Evolutionary conservation across 495 filamentous ascomycete genomes (phyloP).

Genomic region (Hyaloscypha bicolor): DNA sequence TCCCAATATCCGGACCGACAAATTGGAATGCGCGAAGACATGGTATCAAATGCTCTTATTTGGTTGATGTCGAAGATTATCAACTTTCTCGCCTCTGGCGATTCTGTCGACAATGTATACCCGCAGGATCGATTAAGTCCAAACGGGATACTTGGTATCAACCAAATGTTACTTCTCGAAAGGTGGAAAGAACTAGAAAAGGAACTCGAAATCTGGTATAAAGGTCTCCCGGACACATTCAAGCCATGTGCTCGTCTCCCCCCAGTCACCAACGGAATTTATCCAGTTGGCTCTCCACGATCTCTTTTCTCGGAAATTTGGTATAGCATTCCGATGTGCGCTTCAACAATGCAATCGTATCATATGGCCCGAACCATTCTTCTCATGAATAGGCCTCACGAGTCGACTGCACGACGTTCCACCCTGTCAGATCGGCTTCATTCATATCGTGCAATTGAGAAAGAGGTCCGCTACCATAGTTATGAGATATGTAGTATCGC

Average conservation of each 20-base stretch:
- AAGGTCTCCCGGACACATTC: conserved; percentile 60
- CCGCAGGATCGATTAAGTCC: conserved; percentile 39
- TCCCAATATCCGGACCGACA: conserved; percentile 50
- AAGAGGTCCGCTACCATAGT: conserved; percentile 57
- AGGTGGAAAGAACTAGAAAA: conserved; percentile 57
- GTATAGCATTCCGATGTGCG: conserved; percentile 65
- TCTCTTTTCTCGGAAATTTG: conserved; percentile 59
- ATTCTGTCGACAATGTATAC: conserved; percentile 40
- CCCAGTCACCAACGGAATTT: conserved; percentile 35
- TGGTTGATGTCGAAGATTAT: conserved; percentile 66
- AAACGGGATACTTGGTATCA: conserved; percentile 47
- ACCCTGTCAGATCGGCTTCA: conserved; percentile 54
- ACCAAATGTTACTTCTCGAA: conserved; percentile 55
- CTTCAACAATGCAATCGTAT: conserved; percentile 65
- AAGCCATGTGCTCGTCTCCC: conserved; percentile 49
- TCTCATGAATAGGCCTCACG: conserved; percentile 62
- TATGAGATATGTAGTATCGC: conserved; percentile 61
- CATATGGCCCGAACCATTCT: conserved; percentile 66
- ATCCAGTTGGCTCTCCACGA: conserved; percentile 28
- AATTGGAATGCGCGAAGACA: conserved; percentile 59
- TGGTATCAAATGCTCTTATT: conserved; percentile 62
- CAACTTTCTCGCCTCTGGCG: conserved; percentile 60
- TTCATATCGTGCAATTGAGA: conserved; percentile 55
- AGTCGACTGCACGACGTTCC: conserved; percentile 52
- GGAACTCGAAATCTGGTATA: conserved; percentile 62